Conservation (phyloP, 2,329 filamentous ascomycete species). For the Curvularia hawaiiensis region DNA sequence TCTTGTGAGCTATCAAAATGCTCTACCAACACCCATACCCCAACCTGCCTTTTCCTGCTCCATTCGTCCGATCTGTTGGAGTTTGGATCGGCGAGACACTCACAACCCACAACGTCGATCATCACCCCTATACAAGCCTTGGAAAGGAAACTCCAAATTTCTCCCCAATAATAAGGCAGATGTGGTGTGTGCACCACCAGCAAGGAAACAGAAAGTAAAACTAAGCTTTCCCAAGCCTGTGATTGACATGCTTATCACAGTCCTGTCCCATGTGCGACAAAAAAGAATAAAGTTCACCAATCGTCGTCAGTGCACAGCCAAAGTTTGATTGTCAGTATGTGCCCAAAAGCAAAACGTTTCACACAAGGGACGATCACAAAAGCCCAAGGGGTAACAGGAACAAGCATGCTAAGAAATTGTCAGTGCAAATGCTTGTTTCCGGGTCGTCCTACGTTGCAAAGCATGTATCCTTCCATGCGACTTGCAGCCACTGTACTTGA, state of each 20-base stretch:
- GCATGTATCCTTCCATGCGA: background rate
- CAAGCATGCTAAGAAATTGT: constrained; percentile 1
- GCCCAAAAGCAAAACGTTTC: background rate
- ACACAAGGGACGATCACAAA: background rate
- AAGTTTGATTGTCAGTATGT: background rate
- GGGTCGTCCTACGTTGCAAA: background rate
- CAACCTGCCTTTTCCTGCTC: background rate
- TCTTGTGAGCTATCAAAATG: background rate
- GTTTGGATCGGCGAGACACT: background rate
- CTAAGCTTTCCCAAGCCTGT: background rate
- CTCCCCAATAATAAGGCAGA: background rate
- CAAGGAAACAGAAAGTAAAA: background rate
- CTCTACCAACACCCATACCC: background rate
- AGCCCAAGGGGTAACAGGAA: background rate
- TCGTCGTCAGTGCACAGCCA: background rate
- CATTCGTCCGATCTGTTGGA: background rate
- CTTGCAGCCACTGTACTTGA: background rate
- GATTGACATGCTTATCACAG: background rate
- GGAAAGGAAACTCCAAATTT: background rate
- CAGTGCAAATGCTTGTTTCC: background rate
- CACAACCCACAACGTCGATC: background rate
- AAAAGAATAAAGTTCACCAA: background rate
- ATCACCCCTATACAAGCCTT: background rate
- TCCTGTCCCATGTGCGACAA: background rate
- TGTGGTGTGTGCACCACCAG: background rate